These are phyloP conservation scores for Mycena metata DNA, from an alignment of 768 basidiomycete species.

Conservation along the genomic window DNA sequence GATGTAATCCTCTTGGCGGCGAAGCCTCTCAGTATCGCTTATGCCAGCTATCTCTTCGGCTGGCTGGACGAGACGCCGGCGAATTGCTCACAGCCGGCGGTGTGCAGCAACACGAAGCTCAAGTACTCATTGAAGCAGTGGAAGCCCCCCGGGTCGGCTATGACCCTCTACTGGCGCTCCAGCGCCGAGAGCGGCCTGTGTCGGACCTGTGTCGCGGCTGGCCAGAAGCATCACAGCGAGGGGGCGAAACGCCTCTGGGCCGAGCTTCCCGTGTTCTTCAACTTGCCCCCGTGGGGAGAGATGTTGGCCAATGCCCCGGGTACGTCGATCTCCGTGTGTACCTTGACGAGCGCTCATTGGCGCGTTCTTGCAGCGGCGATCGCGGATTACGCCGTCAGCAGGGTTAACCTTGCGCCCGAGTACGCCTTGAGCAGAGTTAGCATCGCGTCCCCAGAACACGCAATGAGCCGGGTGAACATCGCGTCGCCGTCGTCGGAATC, in stretches of 20 bases:
- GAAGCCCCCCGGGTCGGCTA: neutral
- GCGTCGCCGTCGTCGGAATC: no score
- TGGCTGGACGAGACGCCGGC: slow-evolving; percentile 11
- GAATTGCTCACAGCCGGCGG: neutral
- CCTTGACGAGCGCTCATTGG: no score
- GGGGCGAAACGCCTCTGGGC: slow-evolving; percentile 7
- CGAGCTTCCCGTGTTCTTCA: slow-evolving; percentile 20
- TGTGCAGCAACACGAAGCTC: neutral
- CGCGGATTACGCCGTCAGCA: no score
- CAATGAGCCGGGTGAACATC: no score
- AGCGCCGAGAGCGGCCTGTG: neutral
- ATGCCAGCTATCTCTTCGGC: neutral
- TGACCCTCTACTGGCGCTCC: neutral
- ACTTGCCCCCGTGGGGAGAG: neutral
- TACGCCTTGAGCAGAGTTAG: no score
- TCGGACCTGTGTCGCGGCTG: neutral
- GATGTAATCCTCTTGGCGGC: neutral
- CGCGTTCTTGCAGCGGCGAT: no score
- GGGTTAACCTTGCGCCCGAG: no score
- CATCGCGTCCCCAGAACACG: no score
- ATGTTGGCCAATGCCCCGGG: neutral
- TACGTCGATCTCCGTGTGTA: no score
- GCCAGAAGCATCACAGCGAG: slow-evolving; percentile 3
- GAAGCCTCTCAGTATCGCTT: neutral
- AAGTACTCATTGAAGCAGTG: neutral